phyloP scores from a whole-genome alignment of 2,329 filamentous ascomycete species.

The Aspergillus awamori region DNA sequence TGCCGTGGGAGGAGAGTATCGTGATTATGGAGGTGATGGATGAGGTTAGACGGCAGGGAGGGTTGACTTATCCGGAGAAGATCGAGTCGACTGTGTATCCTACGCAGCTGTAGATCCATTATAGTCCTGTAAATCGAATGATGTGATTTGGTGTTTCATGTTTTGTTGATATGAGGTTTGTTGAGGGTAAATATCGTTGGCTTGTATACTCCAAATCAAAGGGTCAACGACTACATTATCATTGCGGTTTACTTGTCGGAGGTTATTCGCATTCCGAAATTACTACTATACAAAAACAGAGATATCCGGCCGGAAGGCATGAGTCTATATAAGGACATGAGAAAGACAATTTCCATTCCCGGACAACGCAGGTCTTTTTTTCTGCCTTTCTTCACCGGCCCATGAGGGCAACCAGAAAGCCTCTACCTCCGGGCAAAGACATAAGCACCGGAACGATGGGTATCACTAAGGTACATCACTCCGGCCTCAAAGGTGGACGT shows the following conservation, averaged over 20 bases:
- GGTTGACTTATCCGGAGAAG: constrained; percentile 64
- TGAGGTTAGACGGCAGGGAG: constrained; percentile 65
- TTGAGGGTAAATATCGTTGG: too few species aligned
- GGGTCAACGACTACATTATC: background rate
- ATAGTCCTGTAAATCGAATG: background rate
- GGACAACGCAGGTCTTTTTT: background rate
- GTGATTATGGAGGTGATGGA: constrained; percentile 84
- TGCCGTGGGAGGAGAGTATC: constrained; percentile 76
- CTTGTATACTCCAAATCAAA: too few species aligned
- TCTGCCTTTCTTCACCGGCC: constrained; percentile 4
- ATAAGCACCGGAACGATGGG: constrained; percentile 2
- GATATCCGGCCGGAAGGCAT: constrained; percentile 15
- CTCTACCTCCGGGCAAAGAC: background rate
- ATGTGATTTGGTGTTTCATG: too few species aligned
- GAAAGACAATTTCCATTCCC: constrained; percentile 20
- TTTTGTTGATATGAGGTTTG: too few species aligned
- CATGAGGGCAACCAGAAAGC: background rate
- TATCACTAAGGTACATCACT: constrained; percentile 9
- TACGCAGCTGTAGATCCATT: constrained; percentile 39
- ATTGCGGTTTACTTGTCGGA: constrained; percentile 10
- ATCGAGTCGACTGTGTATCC: constrained; percentile 65
- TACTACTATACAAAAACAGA: constrained; percentile 39
- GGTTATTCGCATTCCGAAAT: constrained; percentile 17
- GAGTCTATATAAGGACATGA: constrained; percentile 22
- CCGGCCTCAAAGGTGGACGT: constrained; percentile 1